Base-by-base conservation (phyloP, 2,329 filamentous ascomycete genomes). In the Pseudogymnoascus sp. region DNA sequence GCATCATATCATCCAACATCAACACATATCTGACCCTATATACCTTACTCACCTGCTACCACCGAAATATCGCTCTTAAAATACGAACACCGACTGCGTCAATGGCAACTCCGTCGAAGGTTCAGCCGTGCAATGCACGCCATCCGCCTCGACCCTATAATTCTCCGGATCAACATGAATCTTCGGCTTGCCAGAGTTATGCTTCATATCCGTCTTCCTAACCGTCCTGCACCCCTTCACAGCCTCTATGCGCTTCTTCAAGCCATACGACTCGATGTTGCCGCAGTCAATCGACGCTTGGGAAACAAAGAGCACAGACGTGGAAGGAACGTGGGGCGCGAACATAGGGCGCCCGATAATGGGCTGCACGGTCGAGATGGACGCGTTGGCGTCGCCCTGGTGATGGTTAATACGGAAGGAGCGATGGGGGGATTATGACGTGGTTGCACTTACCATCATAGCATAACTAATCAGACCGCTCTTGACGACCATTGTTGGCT, bases 141-240 rank as follows among this genome's bases (percentile, higher is more conserved):
- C 92, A 75, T 96, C 91, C 1, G 92, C 92, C 77, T 93, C 87
- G 25, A 97, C 92, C 14, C 80, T 83, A 77, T 97, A 97, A 71
- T 84, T 87, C 81, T 97, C 93, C 4, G 93, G 90, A 74, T 97
- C 92, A 65, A 97, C 92, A 70, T 80, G 86, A 90, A 97, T 97
- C 77, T 82, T 85, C 12, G 93, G 93, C 84, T 85, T 91, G 62
- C 77, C 76, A 71, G 91, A 86, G 74, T 97, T 97, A 75, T 85
- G 92, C 72, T 91, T 92, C 92, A 97, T 96, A 75, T 97, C 90
- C 69, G 77, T 80, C 81, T 97, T 97, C 47, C 87, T 80, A 50
- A 96, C 82, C 33, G 75, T 82, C 64, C 92, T 81, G 74, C 92
- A 96, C 63, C 84, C 83, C 72, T 82, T 86, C 59, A 97, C 91